Evolutionary conservation across 2,329 filamentous ascomycete genomes (phyloP).

Genomic region (Microdochium nivale): DNA sequence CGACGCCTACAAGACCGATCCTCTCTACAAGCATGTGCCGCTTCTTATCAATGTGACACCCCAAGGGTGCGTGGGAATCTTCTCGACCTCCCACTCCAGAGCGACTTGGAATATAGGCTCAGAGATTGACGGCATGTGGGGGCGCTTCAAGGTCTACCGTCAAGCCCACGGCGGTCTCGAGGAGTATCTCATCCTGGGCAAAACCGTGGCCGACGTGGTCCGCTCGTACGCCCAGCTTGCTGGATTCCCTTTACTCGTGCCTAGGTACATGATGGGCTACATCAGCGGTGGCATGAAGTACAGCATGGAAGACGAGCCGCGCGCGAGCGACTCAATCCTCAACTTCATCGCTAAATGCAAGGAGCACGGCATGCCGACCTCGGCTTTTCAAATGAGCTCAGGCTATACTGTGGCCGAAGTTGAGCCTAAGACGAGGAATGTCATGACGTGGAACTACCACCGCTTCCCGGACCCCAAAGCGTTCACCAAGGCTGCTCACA

Average conservation of each 20-base stretch:
- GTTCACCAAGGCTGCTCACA: constrained; percentile 54
- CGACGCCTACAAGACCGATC: constrained; percentile 61
- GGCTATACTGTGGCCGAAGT: constrained; percentile 62
- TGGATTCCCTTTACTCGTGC: constrained; percentile 59
- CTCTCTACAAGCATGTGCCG: constrained; percentile 69
- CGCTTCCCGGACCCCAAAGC: constrained; percentile 60
- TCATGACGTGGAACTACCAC: constrained; percentile 63
- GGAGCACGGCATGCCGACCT: constrained; percentile 60
- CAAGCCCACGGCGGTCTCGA: constrained; percentile 66
- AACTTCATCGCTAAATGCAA: constrained; percentile 53
- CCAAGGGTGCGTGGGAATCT: constrained; percentile 54
- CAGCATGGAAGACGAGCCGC: constrained; percentile 38
- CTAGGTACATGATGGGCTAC: constrained; percentile 66
- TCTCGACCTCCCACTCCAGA: constrained; percentile 57
- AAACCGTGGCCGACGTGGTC: constrained; percentile 58
- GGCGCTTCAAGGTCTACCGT: constrained; percentile 64
- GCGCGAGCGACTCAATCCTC: constrained; percentile 49
- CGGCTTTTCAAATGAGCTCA: constrained; percentile 64
- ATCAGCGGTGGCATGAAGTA: constrained; percentile 56
- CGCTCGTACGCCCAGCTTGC: constrained; percentile 57
- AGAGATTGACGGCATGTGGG: constrained; percentile 71
- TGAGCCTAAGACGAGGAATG: constrained; percentile 61
- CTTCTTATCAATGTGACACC: constrained; percentile 61
- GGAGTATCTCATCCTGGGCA: constrained; percentile 60
- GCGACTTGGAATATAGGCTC: constrained; percentile 59